These are phyloP conservation scores for Vaccinium myrtillus DNA, from an alignment of 148 eudicot genomes.

Conservation along the genomic window DNA sequence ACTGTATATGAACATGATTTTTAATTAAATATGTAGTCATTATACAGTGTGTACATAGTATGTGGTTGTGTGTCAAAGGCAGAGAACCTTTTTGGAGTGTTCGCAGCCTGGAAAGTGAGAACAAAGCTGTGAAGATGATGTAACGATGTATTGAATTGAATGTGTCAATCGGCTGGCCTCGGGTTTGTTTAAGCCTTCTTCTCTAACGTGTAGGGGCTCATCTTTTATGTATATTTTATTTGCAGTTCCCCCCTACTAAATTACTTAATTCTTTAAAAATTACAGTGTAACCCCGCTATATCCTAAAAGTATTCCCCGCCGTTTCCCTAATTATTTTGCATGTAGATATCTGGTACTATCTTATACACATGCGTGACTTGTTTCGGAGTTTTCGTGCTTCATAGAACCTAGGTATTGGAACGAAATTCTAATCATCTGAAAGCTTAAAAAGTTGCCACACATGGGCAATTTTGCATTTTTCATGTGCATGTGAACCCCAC, in stretches of 20 bases:
- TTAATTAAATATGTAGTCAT: neutral
- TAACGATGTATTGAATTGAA: no score
- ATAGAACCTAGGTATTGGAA: neutral
- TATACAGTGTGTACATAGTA: no score
- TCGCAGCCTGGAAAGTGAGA: no score
- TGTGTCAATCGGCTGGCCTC: neutral
- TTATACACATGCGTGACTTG: neutral
- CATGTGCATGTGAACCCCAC: neutral
- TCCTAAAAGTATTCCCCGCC: neutral
- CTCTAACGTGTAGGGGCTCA: neutral
- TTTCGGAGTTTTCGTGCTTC: neutral
- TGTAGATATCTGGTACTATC: neutral
- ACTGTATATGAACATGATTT: neutral
- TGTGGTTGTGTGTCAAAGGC: no score
- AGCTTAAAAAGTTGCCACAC: neutral
- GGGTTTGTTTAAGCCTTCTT: neutral
- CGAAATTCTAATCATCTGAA: neutral
- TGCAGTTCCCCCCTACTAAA: neutral
- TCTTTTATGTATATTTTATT: neutral
- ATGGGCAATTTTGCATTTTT: neutral
- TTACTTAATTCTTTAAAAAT: neutral
- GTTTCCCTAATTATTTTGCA: no score
- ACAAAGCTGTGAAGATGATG: no score
- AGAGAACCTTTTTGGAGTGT: neutral
- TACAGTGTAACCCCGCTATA: neutral